Base-by-base conservation (phyloP, 805 yeast genomes). In the Pichia ethanolica region DNA sequence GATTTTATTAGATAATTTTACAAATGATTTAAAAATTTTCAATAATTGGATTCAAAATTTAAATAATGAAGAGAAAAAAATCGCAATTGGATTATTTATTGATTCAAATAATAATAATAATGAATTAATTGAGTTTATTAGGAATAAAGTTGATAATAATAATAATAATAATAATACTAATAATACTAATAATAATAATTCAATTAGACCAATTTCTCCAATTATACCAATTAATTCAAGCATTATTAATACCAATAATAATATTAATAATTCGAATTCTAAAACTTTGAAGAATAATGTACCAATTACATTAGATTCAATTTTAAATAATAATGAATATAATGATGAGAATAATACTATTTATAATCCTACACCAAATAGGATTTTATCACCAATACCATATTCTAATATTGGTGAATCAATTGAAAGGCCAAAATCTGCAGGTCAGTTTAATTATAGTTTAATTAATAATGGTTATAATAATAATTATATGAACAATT, bases 81-180 rank as follows among this genome's bases (percentile, higher is more conserved):
- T 74, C 39, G 69, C 75, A 63, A 66, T 75, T 56, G 80, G 77
- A 53, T 66, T 74, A 55, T 70, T 78, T 59, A 65, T 79, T 54
- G 65, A 64, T 52, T 69, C 67, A 51, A 65, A 77, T 30, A 30
- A 30, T 47, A 71, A 74, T 7, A 64, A 70, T 44, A 78, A 72
- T 51, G 73, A 73, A 33, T 65, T 75, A 1, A 28, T 46, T 26
- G 52, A 47, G 2, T 50, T 46, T 33, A 37, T 53, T 10, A 25
- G 27, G 7, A 13, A 34, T 8, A 48, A 48, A 35, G 20, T 48
- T 28, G 11, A 33, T 32, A 20, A 35, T 11, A 28, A 5, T 32
- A 37, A 30, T 36, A 35, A 32, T 6, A 30, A 30, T 30, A 30
- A 30, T 7, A n/a, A n/a, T n/a, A n/a, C n/a, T n/a, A n/a, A 33